A percentile compares a stretch with the other conserved stretches of the same genome.
Conservation (phyloP, 169 alveolate species). For the Plasmodium falciparum region DNA sequence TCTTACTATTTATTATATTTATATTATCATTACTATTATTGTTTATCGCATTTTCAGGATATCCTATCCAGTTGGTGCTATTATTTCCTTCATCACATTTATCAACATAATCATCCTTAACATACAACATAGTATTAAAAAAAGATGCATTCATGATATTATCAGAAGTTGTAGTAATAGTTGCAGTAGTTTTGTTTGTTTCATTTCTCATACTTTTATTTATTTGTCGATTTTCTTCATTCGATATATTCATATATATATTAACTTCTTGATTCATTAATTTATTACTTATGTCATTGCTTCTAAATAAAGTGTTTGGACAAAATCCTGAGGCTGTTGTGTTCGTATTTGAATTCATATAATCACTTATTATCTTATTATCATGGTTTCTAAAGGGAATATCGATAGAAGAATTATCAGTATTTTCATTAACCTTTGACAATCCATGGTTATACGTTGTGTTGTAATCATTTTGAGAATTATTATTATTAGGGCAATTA, state of each 20-base stretch:
- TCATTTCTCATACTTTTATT: slow-evolving; percentile 48
- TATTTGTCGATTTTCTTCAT: slow-evolving; percentile 21
- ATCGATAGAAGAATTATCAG: too few relatives aligned
- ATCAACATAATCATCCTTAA: slow-evolving; percentile 13
- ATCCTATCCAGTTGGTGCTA: slow-evolving; percentile 9
- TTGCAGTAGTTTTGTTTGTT: slow-evolving; percentile 40
- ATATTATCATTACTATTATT: neutral
- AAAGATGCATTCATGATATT: slow-evolving; percentile 25
- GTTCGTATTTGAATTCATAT: too few relatives aligned
- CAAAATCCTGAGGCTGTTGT: too few relatives aligned
- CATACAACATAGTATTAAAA: slow-evolving; percentile 8
- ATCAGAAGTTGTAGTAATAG: slow-evolving; percentile 38
- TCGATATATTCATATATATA: neutral
- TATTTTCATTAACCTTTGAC: too few relatives aligned
- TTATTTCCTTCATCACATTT: slow-evolving; percentile 27
- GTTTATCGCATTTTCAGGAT: neutral
- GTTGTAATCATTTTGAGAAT: too few relatives aligned
- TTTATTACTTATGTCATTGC: slow-evolving; percentile 10
- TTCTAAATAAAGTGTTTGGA: slow-evolving; percentile 6
- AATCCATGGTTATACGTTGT: too few relatives aligned
- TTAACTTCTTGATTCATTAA: slow-evolving; percentile 11
- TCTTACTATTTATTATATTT: neutral
- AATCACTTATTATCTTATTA: too few relatives aligned
- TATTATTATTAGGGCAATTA: too few relatives aligned
- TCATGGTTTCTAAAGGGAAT: too few relatives aligned